Conservation (phyloP, 352 stramenopile species). For the Phytophthora quininea region DNA sequence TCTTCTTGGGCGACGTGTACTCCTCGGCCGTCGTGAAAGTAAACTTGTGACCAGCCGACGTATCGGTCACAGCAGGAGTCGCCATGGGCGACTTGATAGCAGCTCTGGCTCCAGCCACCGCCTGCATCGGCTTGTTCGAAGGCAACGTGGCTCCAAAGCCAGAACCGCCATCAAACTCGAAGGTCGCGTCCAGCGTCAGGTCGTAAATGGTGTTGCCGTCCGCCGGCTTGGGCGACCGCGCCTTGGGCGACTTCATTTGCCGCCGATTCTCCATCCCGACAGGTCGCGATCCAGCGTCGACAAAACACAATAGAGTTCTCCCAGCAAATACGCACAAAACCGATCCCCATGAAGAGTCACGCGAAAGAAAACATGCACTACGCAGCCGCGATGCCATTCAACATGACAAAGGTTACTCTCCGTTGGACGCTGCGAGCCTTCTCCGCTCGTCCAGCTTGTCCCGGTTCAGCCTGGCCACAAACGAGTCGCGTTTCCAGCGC, state of each 20-base stretch:
- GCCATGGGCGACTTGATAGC: constrained; percentile 27
- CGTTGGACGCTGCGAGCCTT: constrained; percentile 22
- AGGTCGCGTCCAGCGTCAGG: constrained; percentile 63
- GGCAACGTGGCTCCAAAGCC: constrained; percentile 62
- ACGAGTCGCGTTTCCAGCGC: constrained; percentile 82
- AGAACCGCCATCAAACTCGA: constrained; percentile 74
- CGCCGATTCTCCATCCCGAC: constrained; percentile 15
- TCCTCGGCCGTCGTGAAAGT: constrained; percentile 71
- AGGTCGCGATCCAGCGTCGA: constrained; percentile 11
- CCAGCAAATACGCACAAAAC: background rate
- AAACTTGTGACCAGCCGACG: constrained; percentile 49
- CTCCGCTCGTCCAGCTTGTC: constrained; percentile 73
- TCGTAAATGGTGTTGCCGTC: constrained; percentile 42
- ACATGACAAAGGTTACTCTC: constrained; percentile 20
- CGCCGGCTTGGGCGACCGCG: constrained; percentile 6
- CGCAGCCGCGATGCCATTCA: background rate
- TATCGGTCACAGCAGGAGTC: constrained; percentile 9
- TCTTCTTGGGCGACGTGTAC: constrained; percentile 82
- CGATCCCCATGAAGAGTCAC: background rate
- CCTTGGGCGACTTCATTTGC: constrained; percentile 2
- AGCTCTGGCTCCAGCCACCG: constrained; percentile 25
- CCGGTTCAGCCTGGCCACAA: constrained; percentile 80
- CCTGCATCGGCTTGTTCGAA: constrained; percentile 64
- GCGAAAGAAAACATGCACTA: no score
- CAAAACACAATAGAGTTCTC: background rate